Evolutionary conservation across 179 eudicot species (phyloP), one percentile per base, ranked within the genome.

Genomic region (Camellia oleifera): DNA sequence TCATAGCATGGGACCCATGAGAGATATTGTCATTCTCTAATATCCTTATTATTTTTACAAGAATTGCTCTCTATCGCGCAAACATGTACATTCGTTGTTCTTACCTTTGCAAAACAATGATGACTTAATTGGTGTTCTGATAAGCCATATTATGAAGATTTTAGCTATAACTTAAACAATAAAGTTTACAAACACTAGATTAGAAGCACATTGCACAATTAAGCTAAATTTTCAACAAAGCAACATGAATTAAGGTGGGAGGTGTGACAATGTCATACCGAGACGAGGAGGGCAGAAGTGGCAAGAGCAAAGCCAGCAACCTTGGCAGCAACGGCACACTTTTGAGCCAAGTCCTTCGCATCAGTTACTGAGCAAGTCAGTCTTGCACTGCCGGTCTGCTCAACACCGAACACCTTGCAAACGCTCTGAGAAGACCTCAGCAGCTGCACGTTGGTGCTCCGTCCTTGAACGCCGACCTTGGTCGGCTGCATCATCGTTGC

Each of bases 271-370:
- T 32, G 14, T 76, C 84, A 63, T 92, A 97, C 99, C 88, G 99
- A 92, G 84, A 88, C 91, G 26, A 92, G 79, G 62, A 97, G 99
- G 61, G 98, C 99, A 13, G 99, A 97, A 72, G 99, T 88, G 81
- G 99, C 98, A 76, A 97, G 99, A 80, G 98, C 98, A 68, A 97
- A 91, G 64, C 95, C 99, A 69, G 98, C 97, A 80, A 94, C 85
- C 87, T 92, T 97, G 87, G 99, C 94, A 74, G 91, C 97, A 78
- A 94, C 98, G 53, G 85, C 89, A 84, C 87, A 97, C 80, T 89
- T 93, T 60, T 85, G 90, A 80, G 97, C 90, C 82, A 97, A 87
- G 72, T 91, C 94, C 90, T 94, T 96, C 73, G 94, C 80, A 84
- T 94, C 91, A 85, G 97, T 72, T 13, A 94, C 89, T 54, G 99